These are phyloP conservation scores for Talaromyces pinophilus DNA, from an alignment of 2,329 filamentous ascomycete genomes.

Conservation along the genomic window DNA sequence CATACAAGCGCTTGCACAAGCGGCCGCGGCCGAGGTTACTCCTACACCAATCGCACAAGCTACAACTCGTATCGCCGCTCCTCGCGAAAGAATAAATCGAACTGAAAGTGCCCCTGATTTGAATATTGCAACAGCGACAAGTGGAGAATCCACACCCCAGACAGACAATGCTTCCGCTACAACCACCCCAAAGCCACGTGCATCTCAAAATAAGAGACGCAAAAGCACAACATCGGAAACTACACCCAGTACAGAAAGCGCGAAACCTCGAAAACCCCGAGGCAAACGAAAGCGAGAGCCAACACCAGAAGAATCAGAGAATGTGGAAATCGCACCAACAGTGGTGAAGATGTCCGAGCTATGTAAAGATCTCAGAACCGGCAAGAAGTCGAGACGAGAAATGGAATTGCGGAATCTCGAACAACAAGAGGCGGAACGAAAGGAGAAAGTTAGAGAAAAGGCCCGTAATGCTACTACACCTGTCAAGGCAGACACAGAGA, in stretches of 20 bases:
- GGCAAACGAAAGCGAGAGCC: conserved; percentile 40
- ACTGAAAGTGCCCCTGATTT: not conserved
- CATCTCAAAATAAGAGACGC: conserved; percentile 31
- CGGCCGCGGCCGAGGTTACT: not conserved
- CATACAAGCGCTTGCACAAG: conserved; percentile 9
- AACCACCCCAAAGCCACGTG: conserved; percentile 27
- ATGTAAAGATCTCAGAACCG: conserved; percentile 55
- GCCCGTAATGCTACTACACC: conserved; percentile 25
- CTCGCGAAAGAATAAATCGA: not conserved
- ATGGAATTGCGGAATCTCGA: conserved; percentile 60
- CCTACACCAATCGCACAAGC: not conserved
- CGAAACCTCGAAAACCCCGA: conserved; percentile 32
- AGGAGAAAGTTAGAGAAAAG: conserved; percentile 42
- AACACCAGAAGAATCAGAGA: conserved; percentile 52
- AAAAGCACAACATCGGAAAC: conserved; percentile 30
- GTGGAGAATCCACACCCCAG: not conserved
- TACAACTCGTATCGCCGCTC: not conserved
- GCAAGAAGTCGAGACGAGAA: conserved; percentile 60
- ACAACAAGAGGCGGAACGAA: conserved; percentile 54
- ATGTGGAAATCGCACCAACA: conserved; percentile 55
- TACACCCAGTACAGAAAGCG: conserved; percentile 18
- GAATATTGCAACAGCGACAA: not conserved
- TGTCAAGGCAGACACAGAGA: conserved; percentile 33
- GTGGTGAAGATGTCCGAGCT: conserved; percentile 61
- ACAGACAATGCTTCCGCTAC: conserved; percentile 21